Conservation (phyloP, 2,329 filamentous ascomycete species). For the Fusarium sp. region DNA sequence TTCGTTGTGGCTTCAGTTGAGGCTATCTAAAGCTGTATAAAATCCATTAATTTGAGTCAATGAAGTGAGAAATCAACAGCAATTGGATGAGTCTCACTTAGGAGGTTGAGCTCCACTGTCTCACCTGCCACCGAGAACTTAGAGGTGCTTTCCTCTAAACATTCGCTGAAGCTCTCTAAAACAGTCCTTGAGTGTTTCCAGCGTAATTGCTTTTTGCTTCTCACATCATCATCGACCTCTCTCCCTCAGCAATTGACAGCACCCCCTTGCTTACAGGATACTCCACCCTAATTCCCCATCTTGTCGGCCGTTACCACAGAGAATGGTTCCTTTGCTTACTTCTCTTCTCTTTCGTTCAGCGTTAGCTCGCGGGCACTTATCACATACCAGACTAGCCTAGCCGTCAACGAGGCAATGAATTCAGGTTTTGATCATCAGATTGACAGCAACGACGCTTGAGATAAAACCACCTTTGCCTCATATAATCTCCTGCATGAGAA, state of each 20-base stretch:
- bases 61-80: neutral
- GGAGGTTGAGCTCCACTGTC: neutral
- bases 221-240: conserved; percentile 16
- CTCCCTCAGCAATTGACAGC: neutral
- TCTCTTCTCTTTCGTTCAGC: neutral
- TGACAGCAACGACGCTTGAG: conserved; percentile 8
- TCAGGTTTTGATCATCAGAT: conserved; percentile 1
- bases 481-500: conserved; percentile 11
- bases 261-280: conserved; percentile 23
- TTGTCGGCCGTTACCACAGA: conserved; percentile 23
- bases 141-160: neutral
- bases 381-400: conserved; percentile 21
- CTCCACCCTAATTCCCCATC: conserved; percentile 34
- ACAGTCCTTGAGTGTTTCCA: neutral
- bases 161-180: neutral
- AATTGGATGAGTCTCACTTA: too few relatives aligned
- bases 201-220: conserved; percentile 29
- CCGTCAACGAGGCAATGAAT: neutral
- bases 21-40: neutral
- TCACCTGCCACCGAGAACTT: neutral
- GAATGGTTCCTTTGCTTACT: conserved; percentile 1
- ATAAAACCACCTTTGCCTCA: neutral
- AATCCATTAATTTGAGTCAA: neutral
- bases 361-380: conserved; percentile 14
- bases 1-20: neutral